phyloP scores from a whole-genome alignment of 2,329 filamentous ascomycete species.

The Ophiostoma quercus region DNA sequence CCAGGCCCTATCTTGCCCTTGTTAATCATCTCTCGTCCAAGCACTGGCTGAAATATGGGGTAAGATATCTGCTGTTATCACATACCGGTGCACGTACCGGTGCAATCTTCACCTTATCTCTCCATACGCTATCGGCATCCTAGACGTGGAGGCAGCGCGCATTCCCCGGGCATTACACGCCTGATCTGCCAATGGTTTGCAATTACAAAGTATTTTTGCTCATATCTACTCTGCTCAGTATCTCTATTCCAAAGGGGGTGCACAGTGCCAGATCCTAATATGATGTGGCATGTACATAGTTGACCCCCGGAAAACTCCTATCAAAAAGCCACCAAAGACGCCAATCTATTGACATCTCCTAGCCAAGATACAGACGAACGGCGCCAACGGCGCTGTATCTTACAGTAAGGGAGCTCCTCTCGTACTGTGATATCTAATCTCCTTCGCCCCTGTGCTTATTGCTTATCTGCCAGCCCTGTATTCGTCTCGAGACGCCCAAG shows the following conservation, averaged over 20 bases:
- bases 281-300: too few species aligned
- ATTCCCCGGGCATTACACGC: not conserved
- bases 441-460: not conserved
- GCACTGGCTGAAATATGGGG: constrained; percentile 1
- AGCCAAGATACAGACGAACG: not conserved
- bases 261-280: not conserved
- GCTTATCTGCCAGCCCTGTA: not conserved
- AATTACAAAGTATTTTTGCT: not conserved
- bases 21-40: not conserved
- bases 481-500: not conserved
- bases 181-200: not conserved
- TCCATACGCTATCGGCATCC: not conserved
- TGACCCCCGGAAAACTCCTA: not conserved
- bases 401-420: not conserved
- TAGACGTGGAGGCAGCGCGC: not conserved
- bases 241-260: not conserved
- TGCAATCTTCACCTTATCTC: constrained; percentile 2
- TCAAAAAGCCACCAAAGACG: not conserved
- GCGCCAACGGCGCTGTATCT: not conserved
- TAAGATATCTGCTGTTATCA: not conserved
- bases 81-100: not conserved
- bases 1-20: not conserved
- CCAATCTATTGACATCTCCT: not conserved
- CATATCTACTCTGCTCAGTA: too few species aligned
- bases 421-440: not conserved